Evolutionary conservation across 2,329 filamentous ascomycete genomes (phyloP).

Genomic region (Fusarium mundagurra): DNA sequence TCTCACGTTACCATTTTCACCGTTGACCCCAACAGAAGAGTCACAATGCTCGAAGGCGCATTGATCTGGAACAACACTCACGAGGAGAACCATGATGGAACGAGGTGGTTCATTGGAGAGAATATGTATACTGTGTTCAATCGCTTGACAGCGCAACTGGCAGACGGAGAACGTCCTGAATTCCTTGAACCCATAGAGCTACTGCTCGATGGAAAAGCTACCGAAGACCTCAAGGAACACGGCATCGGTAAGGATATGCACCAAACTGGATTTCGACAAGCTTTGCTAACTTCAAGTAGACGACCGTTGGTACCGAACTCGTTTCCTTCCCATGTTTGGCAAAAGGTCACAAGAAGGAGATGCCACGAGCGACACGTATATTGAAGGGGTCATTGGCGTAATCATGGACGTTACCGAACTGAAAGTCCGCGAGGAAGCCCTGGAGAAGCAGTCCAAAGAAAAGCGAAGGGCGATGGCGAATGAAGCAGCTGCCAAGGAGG

Average conservation of each 20-base stretch:
- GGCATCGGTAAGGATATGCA: constrained; percentile 55
- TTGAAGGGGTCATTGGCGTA: constrained; percentile 81
- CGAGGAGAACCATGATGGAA: constrained; percentile 52
- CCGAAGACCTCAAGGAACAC: constrained; percentile 72
- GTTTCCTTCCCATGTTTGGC: constrained; percentile 72
- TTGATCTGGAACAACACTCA: constrained; percentile 63
- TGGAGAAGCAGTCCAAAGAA: constrained; percentile 72
- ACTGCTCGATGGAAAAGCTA: constrained; percentile 69
- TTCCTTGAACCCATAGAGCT: constrained; percentile 69
- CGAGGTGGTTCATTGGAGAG: constrained; percentile 65
- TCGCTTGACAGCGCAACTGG: constrained; percentile 55
- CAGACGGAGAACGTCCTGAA: constrained; percentile 55
- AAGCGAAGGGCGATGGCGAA: constrained; percentile 78
- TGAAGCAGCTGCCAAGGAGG: constrained; percentile 81
- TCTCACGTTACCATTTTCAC: constrained; percentile 81
- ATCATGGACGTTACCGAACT: constrained; percentile 82
- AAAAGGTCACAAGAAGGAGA: constrained; percentile 64
- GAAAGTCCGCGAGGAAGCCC: constrained; percentile 57
- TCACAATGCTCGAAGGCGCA: constrained; percentile 77
- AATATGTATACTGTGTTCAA: constrained; percentile 73
- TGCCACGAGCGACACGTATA: constrained; percentile 55
- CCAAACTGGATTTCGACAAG: background rate
- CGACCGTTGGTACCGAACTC: constrained; percentile 75
- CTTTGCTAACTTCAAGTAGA: constrained; percentile 48
- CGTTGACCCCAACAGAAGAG: constrained; percentile 67